A percentile compares a stretch with the other conserved stretches of the same genome.
These are phyloP conservation scores for Monosporascus sp. DNA, from an alignment of 2,329 filamentous ascomycete genomes.

Conservation along the genomic window DNA sequence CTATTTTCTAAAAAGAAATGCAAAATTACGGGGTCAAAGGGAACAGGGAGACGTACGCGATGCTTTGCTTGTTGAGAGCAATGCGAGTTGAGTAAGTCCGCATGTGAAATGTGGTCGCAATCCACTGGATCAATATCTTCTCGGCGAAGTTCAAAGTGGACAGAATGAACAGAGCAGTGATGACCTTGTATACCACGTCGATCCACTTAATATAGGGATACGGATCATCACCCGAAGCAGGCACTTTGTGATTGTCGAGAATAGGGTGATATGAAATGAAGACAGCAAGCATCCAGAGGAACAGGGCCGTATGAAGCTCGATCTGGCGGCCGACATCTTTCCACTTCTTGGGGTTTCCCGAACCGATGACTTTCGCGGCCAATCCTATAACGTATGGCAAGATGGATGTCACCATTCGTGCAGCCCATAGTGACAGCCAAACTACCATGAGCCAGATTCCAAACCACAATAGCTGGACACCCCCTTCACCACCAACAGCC, in stretches of 20 bases:
- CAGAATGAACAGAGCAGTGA: conserved; percentile 78
- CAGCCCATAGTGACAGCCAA: conserved; percentile 87
- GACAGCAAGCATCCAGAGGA: conserved; percentile 87
- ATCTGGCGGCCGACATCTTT: conserved; percentile 79
- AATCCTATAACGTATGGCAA: conserved; percentile 42
- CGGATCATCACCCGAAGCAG: conserved; percentile 37
- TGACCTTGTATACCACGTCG: conserved; percentile 73
- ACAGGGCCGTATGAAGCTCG: conserved; percentile 78
- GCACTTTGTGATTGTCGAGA: conserved; percentile 54
- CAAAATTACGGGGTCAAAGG: conserved; percentile 31
- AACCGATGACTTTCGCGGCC: conserved; percentile 66
- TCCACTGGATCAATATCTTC: conserved; percentile 92
- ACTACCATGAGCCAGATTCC: conserved; percentile 92
- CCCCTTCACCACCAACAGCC: conserved; percentile 61
- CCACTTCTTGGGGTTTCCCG: conserved; percentile 90
- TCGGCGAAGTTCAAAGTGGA: conserved; percentile 77
- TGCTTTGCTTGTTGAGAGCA: conserved; percentile 87
- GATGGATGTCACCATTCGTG: conserved; percentile 47
- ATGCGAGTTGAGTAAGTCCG: conserved; percentile 89
- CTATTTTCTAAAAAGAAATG: no score
- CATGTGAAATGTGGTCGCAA: conserved; percentile 87
- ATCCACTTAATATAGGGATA: conserved; percentile 62
- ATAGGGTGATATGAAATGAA: conserved; percentile 82
- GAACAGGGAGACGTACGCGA: conserved; percentile 45
- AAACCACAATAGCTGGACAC: conserved; percentile 81